Base-by-base conservation (phyloP, 495 filamentous ascomycete species). In the Evansstolkia leycettana region DNA sequence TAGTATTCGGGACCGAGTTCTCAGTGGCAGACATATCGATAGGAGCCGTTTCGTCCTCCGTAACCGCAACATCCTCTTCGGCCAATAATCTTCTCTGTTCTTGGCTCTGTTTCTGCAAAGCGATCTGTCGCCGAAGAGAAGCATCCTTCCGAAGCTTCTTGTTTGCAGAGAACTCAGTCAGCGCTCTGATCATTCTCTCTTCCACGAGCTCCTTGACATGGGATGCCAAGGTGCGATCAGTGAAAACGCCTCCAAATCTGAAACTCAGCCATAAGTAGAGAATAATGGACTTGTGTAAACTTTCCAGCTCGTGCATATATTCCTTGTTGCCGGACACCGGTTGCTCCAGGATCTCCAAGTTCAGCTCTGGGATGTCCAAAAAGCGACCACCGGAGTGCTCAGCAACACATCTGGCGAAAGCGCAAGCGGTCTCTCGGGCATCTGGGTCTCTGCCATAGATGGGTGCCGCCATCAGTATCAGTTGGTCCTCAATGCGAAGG, bases 191-290 rank as follows among this genome's bases (percentile, higher is more conserved):
- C 51, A 98, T 94, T 47, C 69, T 73, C 17, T 73, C 65, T 60
- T 96, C 88, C 11, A 86, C 78, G 31, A 93, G 41, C 13, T 55
- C 50, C 55, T 95, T 95, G 24, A 84, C 73, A 54, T 94, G 78
- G 34, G 80, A 73, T 1, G 84, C 85, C 15, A 94, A 71, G 17
- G 65, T 65, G 41, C 86, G 74, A 41, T 80, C 82, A 8, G 68
- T 71, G 52, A 96, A 94, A 8, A 94, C 69, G 33, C 87, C 84
- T 8, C 78, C 51, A 42, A 79, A 78, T 3, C 76, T 65, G 43
- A 68, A 82, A 38, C 73, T 75, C 12, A 96, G 65, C 90, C 90
- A 98, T 6, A 88, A 64, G 46, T 94, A 98, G 13, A 89, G 55
- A 13, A 89, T 80, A 20, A 96, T 56, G 11, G 73, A 63, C 50